Evolutionary conservation across 116 monocot species (phyloP).

Genomic region (Posidonia oceanica): DNA sequence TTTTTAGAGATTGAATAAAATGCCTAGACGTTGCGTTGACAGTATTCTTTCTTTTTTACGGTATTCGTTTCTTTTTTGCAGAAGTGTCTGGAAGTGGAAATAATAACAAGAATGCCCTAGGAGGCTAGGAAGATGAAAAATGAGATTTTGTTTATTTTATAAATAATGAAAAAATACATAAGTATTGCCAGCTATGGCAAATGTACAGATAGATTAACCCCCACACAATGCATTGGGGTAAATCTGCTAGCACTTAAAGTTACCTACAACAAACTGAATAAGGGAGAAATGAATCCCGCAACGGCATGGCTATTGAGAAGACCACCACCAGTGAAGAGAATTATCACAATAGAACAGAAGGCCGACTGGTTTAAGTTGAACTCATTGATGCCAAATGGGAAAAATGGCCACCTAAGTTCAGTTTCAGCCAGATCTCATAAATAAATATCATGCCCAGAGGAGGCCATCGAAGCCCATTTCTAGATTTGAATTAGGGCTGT

Average conservation of each 20-base stretch:
- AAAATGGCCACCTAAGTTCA: neutral
- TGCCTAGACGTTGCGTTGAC: too few relatives aligned
- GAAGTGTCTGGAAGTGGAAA: too few relatives aligned
- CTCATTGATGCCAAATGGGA: slow-evolving; percentile 1
- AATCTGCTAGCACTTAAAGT: neutral
- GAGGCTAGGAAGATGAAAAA: too few relatives aligned
- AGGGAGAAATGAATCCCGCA: neutral
- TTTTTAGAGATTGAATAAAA: too few relatives aligned
- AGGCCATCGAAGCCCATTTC: slow-evolving; percentile 84
- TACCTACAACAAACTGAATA: neutral
- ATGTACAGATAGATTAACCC: slow-evolving; percentile 2
- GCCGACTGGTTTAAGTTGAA: neutral
- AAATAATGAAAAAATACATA: neutral
- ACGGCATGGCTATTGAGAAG: neutral
- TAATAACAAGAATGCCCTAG: too few relatives aligned
- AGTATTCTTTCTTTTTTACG: too few relatives aligned
- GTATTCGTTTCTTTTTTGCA: too few relatives aligned
- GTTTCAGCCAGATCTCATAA: neutral
- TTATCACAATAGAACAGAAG: neutral
- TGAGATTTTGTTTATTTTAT: neutral
- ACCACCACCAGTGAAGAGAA: too few relatives aligned
- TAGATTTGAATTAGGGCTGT: slow-evolving; percentile 62
- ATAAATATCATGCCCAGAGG: slow-evolving; percentile 58
- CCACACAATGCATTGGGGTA: neutral
- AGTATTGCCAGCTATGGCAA: slow-evolving; percentile 4